Evolutionary conservation across 495 filamentous ascomycete species (phyloP).

Genomic region (Talaromyces proteolyticus): DNA sequence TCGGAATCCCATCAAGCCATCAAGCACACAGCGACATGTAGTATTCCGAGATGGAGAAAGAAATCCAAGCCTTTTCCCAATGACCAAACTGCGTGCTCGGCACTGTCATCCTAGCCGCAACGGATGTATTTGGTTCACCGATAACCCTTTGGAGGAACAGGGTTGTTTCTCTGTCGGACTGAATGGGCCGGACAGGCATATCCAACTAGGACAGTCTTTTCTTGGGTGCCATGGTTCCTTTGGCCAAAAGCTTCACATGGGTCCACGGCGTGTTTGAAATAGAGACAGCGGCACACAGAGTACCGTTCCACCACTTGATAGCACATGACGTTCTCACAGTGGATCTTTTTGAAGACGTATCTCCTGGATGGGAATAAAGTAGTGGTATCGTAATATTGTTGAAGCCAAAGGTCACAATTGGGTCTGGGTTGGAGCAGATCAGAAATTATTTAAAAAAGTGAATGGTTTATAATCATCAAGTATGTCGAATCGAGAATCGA

Average conservation of each 20-base stretch:
- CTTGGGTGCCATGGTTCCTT: conserved; percentile 63
- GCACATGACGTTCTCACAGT: conserved; percentile 68
- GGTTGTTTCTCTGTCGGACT: conserved; percentile 9
- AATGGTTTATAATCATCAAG: not conserved
- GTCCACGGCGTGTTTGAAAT: conserved; percentile 73
- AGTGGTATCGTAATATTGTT: no score
- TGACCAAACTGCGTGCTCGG: no score
- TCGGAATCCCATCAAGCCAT: no score
- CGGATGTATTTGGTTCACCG: no score
- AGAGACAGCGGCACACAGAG: conserved; percentile 74
- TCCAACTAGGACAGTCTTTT: conserved; percentile 72
- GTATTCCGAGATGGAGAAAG: no score
- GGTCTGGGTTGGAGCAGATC: no score
- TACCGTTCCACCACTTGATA: conserved; percentile 69
- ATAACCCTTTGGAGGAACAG: conserved; percentile 5
- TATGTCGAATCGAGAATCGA: not conserved
- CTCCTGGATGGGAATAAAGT: no score
- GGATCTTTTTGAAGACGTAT: no score
- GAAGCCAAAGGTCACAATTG: no score
- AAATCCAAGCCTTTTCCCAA: not conserved
- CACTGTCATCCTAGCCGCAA: no score
- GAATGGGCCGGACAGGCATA: conserved; percentile 69
- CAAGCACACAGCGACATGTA: no score
- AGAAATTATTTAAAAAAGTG: no score
- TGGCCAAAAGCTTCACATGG: conserved; percentile 66